phyloP scores from a whole-genome alignment of 2,329 filamentous ascomycete genomes.

The Alternaria postmessia region DNA sequence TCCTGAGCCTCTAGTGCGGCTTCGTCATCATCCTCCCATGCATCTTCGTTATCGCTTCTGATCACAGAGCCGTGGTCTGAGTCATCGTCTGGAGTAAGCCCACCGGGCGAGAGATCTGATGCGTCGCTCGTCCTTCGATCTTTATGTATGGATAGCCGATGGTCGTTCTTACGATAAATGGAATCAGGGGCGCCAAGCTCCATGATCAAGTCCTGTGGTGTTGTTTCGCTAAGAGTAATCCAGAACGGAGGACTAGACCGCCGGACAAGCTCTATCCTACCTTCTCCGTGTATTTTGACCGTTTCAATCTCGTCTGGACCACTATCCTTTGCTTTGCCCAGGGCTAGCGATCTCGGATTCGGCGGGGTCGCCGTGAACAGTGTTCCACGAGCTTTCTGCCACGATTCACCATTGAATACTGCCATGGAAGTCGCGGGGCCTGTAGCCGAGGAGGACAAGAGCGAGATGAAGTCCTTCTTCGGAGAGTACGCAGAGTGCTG shows the following conservation, averaged over 20 bases:
- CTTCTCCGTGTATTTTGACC: conserved; percentile 78
- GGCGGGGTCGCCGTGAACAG: conserved; percentile 79
- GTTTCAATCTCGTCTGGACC: conserved; percentile 90
- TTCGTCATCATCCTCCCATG: conserved; percentile 56
- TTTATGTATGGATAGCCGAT: conserved; percentile 82
- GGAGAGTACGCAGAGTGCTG: conserved; percentile 77
- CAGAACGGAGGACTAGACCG: conserved; percentile 72
- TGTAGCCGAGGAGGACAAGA: conserved; percentile 80
- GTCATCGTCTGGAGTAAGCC: conserved; percentile 43
- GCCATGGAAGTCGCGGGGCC: conserved; percentile 86
- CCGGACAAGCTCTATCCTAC: conserved; percentile 78
- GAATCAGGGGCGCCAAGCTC: conserved; percentile 93
- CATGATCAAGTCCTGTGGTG: conserved; percentile 87
- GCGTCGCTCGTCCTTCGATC: conserved; percentile 48
- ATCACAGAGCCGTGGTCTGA: conserved; percentile 46
- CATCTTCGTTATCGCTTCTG: conserved; percentile 53
- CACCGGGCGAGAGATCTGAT: conserved; percentile 43
- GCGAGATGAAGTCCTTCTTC: conserved; percentile 80
- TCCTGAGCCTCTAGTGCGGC: conserved; percentile 66
- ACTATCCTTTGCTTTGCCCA: conserved; percentile 74
- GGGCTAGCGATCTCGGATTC: conserved; percentile 74
- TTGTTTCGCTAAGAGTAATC: conserved; percentile 84
- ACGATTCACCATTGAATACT: conserved; percentile 88
- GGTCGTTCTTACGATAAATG: conserved; percentile 90
- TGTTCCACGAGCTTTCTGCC: conserved; percentile 79